Base-by-base conservation (phyloP, 2,329 filamentous ascomycete species). In the Corynespora cassiicola region DNA sequence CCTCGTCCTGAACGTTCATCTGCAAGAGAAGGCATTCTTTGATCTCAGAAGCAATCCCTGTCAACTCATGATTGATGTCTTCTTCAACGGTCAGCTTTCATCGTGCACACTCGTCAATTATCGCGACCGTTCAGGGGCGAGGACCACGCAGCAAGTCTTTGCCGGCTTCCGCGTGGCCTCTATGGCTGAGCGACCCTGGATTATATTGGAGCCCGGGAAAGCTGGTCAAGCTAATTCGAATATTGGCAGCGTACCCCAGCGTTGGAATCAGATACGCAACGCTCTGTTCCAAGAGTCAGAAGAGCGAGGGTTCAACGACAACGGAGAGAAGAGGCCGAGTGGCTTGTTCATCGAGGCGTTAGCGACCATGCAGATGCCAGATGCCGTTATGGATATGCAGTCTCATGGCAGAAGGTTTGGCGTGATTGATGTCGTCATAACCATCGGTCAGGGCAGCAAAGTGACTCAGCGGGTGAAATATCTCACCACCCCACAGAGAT, bases 1-100 rank as follows among this genome's bases (percentile, higher is more conserved):
- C 6, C 61, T 69, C 11, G 38, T 50, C 2, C 47, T 69, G 1
- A 61, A 67, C 19, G 47, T 69, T 24, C 45, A 55, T 9, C 47
- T 71, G 10, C 58, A 52, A 6, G 45, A 61, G 7, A 56, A 61
- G 33, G 50, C 66, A 1, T 69, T 67, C 30, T 15, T 55, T 2
- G 48, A 40, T n/a, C n/a, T n/a, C n/a, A n/a, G n/a, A n/a, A 47
- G 53, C 14, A 48, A 38, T 16, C 50, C 49, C n/a, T 58, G 61
- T 14, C 65, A 72, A 21, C 41, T 76, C 33, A 75, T 74, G 50
- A 64, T 76, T 27, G 74, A 76, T n/a, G 65, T 77, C 4, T 71
- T 73, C 47, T 59, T 75, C 51, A 77, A 77, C 37, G 75, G 75
- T 23, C 53, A 66, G 19, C 58, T 76, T 6, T 62, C 63, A 4